Percentiles rank a stretch among this genome's conserved stretches.
Evolutionary conservation across 768 basidiomycete species (phyloP).

Genomic region (Macrolepiota dolichaula): DNA sequence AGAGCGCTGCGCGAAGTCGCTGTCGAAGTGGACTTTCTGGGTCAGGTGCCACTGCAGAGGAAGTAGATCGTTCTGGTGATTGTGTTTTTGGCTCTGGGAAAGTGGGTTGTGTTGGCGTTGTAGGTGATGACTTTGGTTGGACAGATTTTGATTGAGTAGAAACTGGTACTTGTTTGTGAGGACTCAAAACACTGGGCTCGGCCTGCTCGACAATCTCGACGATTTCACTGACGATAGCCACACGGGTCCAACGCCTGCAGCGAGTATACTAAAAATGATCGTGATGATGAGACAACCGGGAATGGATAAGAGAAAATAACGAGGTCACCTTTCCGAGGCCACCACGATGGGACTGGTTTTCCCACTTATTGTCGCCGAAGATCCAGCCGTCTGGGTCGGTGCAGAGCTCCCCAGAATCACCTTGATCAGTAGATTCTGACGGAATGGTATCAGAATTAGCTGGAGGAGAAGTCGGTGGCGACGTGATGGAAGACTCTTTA

Average conservation of each 20-base stretch:
- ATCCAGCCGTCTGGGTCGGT: conserved; percentile 93
- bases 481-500: neutral
- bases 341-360: conserved; percentile 66
- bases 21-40: conserved; percentile 8
- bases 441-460: conserved; percentile 21
- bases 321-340: conserved; percentile 76
- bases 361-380: conserved; percentile 96
- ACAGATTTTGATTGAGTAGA: neutral
- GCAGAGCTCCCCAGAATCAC: conserved; percentile 45
- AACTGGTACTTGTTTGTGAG: neutral
- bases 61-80: neutral
- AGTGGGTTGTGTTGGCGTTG: neutral
- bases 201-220: conserved; percentile 50
- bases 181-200: conserved; percentile 26
- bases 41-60: neutral
- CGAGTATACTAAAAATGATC: conserved; percentile 67
- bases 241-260: conserved; percentile 80
- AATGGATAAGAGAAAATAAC: neutral
- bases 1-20: conserved; percentile 9
- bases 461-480: conserved; percentile 18
- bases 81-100: neutral
- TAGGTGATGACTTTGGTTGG: neutral
- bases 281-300: neutral
- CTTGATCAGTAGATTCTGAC: conserved; percentile 27
- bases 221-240: conserved; percentile 74